Conservation (phyloP, 2,329 filamentous ascomycete species). For the Rachicladosporium sp. region DNA sequence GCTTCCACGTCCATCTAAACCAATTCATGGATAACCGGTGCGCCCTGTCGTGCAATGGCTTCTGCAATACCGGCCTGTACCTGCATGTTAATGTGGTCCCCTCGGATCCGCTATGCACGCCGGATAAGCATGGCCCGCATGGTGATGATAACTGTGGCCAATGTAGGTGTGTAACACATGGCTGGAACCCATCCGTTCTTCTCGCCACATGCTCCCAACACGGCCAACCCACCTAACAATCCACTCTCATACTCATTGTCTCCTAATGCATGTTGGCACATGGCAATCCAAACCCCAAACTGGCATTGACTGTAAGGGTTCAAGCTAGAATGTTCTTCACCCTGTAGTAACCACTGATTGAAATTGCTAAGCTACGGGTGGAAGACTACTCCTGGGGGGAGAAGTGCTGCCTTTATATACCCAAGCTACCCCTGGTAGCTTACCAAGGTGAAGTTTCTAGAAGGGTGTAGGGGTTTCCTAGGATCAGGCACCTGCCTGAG, state of each 20-base stretch:
- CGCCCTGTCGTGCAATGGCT: background rate
- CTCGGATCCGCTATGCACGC: background rate
- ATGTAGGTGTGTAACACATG: constrained; percentile 3
- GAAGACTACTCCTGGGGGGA: no score
- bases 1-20: constrained; percentile 32
- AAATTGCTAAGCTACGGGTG: no score
- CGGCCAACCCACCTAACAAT: constrained; percentile 2
- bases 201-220: constrained; percentile 1
- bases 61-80: background rate
- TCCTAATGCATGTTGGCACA: constrained; percentile 2
- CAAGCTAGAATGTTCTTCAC: no score
- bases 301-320: background rate
- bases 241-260: constrained; percentile 3
- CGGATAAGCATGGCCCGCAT: constrained; percentile 3
- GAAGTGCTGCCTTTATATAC: no score
- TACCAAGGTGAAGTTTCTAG: no score
- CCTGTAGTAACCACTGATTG: no score
- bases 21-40: background rate
- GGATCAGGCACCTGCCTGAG: no score
- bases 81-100: constrained; percentile 1
- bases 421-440: no score
- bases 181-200: constrained; percentile 2
- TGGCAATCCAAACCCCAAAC: constrained; percentile 3
- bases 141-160: constrained; percentile 1
- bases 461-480: no score